Percentiles rank a stretch among this genome's conserved stretches.
Evolutionary conservation across 495 filamentous ascomycete species (phyloP).

Genomic region (Penicillium canariense): DNA sequence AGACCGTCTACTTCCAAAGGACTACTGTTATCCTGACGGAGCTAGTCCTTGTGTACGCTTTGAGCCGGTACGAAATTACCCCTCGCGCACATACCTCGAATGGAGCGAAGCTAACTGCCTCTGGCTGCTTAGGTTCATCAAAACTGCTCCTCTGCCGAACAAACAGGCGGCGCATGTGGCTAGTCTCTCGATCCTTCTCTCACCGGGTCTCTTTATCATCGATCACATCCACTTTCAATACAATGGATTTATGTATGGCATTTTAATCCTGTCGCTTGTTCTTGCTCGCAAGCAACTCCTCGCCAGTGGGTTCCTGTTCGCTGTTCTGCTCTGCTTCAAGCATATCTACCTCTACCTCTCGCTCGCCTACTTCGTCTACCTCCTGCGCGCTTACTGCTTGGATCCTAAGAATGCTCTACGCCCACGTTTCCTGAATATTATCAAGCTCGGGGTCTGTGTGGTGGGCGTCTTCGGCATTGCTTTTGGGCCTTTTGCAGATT

Average conservation of each 20-base stretch:
- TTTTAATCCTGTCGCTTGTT: conserved; percentile 81
- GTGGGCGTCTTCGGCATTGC: conserved; percentile 72
- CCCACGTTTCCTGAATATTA: conserved; percentile 69
- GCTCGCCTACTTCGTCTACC: conserved; percentile 92
- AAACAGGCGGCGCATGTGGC: conserved; percentile 83
- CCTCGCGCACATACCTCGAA: not conserved
- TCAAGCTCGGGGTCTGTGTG: conserved; percentile 79
- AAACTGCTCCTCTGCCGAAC: conserved; percentile 57
- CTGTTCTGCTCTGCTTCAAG: conserved; percentile 84
- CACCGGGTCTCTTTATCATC: conserved; percentile 91
- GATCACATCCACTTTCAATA: conserved; percentile 99
- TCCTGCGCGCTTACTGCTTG: conserved; percentile 87
- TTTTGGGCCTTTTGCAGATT: conserved; percentile 87
- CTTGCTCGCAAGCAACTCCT: conserved; percentile 74
- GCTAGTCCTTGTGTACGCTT: conserved; percentile 77
- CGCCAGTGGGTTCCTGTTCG: conserved; percentile 76
- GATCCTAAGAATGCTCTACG: conserved; percentile 71
- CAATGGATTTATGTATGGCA: conserved; percentile 92
- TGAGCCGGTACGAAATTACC: conserved; percentile 58
- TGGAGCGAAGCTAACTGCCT: not conserved
- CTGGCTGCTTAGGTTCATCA: conserved; percentile 58
- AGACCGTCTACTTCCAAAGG: conserved; percentile 91
- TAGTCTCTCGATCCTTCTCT: conserved; percentile 85
- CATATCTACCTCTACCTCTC: conserved; percentile 98
- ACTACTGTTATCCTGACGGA: conserved; percentile 85